These are phyloP conservation scores for Tilletia indica DNA, from an alignment of 1,284 basidiomycete species.

Conservation along the genomic window DNA sequence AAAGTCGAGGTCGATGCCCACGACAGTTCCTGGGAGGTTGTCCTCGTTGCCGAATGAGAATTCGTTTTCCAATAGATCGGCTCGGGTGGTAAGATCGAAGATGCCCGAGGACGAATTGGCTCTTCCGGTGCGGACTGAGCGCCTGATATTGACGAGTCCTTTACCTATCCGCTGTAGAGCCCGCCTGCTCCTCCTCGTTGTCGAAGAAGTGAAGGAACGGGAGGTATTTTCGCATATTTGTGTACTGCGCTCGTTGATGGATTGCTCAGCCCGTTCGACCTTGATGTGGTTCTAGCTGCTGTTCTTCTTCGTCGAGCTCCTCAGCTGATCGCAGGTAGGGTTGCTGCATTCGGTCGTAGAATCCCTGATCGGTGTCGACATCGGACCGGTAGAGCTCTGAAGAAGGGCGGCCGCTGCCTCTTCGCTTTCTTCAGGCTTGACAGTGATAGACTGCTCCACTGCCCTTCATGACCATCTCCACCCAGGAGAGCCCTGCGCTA, in stretches of 20 bases:
- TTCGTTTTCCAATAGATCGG: neutral
- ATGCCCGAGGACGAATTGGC: neutral
- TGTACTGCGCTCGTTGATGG: conserved; percentile 7
- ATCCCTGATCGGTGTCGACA: neutral
- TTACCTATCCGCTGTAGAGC: neutral
- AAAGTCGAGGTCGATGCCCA: conserved; percentile 3
- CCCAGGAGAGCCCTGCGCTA: neutral
- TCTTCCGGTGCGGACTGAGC: neutral
- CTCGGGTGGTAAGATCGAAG: neutral
- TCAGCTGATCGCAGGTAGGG: neutral
- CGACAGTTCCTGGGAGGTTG: neutral
- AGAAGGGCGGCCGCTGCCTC: neutral
- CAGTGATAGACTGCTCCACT: neutral
- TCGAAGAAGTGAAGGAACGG: conserved; percentile 13
- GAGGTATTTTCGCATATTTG: neutral
- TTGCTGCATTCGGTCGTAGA: neutral
- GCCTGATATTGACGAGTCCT: neutral
- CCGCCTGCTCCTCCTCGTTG: neutral
- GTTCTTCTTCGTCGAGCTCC: neutral
- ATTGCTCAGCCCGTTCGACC: neutral
- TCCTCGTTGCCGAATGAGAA: neutral
- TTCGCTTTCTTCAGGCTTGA: neutral
- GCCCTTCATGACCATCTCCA: neutral
- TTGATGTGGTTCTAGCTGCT: neutral
- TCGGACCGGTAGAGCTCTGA: neutral